A percentile compares a stretch with the other conserved stretches of the same genome.
phyloP scores from a whole-genome alignment of 805 yeast genomes.

The Myxozyma neglecta region DNA sequence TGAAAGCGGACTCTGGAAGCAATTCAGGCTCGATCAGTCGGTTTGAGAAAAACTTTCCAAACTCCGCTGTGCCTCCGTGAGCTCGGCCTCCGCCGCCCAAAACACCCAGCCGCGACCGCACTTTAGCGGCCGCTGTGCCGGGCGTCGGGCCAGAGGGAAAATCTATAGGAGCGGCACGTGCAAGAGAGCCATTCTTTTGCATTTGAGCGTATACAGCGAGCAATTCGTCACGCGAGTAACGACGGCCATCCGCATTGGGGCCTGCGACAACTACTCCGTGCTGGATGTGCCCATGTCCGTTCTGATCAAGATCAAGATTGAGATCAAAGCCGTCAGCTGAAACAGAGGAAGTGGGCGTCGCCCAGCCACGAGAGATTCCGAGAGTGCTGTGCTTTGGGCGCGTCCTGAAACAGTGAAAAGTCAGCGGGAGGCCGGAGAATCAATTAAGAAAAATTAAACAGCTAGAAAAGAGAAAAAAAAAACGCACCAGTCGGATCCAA shows the following conservation, averaged over 20 bases:
- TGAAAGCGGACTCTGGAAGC: not conserved
- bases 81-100: constrained; percentile 6
- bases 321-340: too few relatives aligned
- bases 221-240: constrained; percentile 24
- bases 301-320: too few relatives aligned
- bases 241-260: constrained; percentile 20
- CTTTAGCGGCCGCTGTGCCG: constrained; percentile 8
- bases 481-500: too few relatives aligned
- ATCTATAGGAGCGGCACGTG: not conserved
- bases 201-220: constrained; percentile 16
- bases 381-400: too few relatives aligned
- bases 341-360: too few relatives aligned
- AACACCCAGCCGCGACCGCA: constrained; percentile 1
- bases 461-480: too few relatives aligned
- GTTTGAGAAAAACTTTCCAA: constrained; percentile 12
- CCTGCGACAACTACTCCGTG: not conserved
- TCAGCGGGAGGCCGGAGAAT: too few relatives aligned
- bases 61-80: constrained; percentile 10
- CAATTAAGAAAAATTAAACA: too few relatives aligned
- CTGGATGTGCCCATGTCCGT: too few relatives aligned
- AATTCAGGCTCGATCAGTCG: constrained; percentile 9
- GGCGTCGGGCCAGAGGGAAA: constrained; percentile 9
- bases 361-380: too few relatives aligned
- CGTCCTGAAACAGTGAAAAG: too few relatives aligned
- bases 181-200: constrained; percentile 12